These are phyloP conservation scores for Yamadazyma atlantica DNA, from an alignment of 1,139 yeast genomes.

Conservation along the genomic window DNA sequence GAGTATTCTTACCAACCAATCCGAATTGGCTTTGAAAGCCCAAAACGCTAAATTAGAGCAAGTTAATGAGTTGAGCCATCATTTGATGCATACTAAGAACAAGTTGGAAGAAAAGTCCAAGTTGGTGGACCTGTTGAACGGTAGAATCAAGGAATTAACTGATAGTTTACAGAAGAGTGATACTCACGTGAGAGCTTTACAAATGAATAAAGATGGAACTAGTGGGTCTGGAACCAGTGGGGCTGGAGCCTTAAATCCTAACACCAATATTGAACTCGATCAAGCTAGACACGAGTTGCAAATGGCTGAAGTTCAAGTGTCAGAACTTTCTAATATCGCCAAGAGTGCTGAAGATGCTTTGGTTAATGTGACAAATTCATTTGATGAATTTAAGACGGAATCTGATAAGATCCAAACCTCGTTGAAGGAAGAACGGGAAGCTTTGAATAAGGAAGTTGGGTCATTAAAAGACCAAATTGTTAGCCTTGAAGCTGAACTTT, in stretches of 20 bases:
- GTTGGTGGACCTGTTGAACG: slow-evolving; percentile 25
- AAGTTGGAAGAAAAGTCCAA: slow-evolving; percentile 33
- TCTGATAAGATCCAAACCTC: slow-evolving; percentile 13
- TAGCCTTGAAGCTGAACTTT: slow-evolving; percentile 18
- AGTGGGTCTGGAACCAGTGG: neutral
- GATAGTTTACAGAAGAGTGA: slow-evolving; percentile 15
- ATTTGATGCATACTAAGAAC: slow-evolving; percentile 43
- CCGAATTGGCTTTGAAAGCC: slow-evolving; percentile 58
- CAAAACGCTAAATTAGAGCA: slow-evolving; percentile 68
- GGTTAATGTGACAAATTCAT: slow-evolving; percentile 36
- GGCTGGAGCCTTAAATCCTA: slow-evolving; percentile 1
- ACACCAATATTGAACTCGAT: slow-evolving; percentile 25
- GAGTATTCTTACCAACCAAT: slow-evolving; percentile 45
- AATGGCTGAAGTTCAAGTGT: slow-evolving; percentile 39
- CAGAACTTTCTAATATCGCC: slow-evolving; percentile 39
- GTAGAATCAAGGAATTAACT: slow-evolving; percentile 21
- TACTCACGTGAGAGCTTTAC: slow-evolving; percentile 17
- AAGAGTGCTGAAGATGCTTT: slow-evolving; percentile 44
- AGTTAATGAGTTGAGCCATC: slow-evolving; percentile 48
- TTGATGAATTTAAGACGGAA: slow-evolving; percentile 33
- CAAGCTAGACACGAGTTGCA: slow-evolving; percentile 38
- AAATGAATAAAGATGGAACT: slow-evolving; percentile 6
- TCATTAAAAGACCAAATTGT: slow-evolving; percentile 17
- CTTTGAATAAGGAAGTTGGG: slow-evolving; percentile 20
- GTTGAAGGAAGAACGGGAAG: slow-evolving; percentile 23